Conservation (phyloP, 2,329 filamentous ascomycete species). For the Xylariaceae sp. region DNA sequence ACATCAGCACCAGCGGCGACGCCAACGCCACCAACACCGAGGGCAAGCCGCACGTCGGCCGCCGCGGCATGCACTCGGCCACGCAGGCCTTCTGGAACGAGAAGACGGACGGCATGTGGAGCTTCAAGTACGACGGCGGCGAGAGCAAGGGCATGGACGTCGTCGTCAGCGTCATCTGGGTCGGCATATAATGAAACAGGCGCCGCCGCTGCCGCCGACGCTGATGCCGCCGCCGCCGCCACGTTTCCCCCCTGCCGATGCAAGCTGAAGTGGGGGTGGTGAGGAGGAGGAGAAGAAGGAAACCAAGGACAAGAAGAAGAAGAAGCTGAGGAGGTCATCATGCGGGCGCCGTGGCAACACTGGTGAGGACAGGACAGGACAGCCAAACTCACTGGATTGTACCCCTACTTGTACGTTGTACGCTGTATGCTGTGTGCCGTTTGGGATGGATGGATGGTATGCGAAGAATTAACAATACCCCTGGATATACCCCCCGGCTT, state of each 20-base stretch:
- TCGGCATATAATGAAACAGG: constrained; percentile 46
- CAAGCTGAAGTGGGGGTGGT: too few relatives aligned
- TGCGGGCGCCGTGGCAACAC: too few relatives aligned
- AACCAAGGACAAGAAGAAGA: too few relatives aligned
- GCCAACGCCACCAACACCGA: constrained; percentile 47
- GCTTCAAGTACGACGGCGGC: constrained; percentile 70
- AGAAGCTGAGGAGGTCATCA: too few relatives aligned
- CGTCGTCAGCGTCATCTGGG: constrained; percentile 70
- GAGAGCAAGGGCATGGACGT: constrained; percentile 62
- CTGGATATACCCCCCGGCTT: too few relatives aligned
- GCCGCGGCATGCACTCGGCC: constrained; percentile 84
- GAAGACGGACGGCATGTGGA: constrained; percentile 86
- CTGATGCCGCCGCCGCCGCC: too few relatives aligned
- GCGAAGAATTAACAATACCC: too few relatives aligned
- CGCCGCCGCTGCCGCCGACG: too few relatives aligned
- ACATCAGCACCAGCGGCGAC: constrained; percentile 48
- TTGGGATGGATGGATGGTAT: too few relatives aligned
- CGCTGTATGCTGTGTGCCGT: too few relatives aligned
- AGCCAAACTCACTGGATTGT: neutral
- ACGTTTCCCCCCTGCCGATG: too few relatives aligned
- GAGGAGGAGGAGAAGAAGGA: too few relatives aligned
- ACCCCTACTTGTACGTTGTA: neutral
- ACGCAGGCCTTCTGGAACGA: constrained; percentile 86
- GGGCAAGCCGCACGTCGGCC: constrained; percentile 66
- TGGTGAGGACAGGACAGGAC: neutral